phyloP scores from a whole-genome alignment of 768 basidiomycete genomes.

The Pulveroboletus sp. region DNA sequence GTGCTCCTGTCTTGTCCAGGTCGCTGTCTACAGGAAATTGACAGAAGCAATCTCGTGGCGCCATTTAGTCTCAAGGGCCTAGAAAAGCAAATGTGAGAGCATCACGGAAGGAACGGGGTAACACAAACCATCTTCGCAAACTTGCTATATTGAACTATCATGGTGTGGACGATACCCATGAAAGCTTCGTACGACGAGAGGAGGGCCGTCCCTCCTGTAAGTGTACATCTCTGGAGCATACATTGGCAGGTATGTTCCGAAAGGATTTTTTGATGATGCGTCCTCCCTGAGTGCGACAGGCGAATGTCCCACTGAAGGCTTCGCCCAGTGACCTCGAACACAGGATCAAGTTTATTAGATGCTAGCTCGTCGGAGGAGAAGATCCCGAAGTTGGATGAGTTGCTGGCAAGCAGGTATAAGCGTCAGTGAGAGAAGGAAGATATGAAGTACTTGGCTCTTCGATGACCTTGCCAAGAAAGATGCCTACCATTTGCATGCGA shows the following conservation, averaged over 20 bases:
- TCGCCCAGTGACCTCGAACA: conserved; percentile 60
- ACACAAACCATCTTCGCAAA: conserved; percentile 72
- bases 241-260: conserved; percentile 87
- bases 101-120: background rate
- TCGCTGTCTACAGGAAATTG: conserved; percentile 86
- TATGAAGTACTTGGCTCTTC: conserved; percentile 40
- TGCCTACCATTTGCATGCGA: conserved; percentile 71
- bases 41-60: conserved; percentile 63
- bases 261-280: conserved; percentile 84
- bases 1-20: conserved; percentile 81
- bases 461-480: conserved; percentile 52
- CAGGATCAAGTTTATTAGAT: conserved; percentile 84
- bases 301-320: conserved; percentile 83
- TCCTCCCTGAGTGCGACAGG: conserved; percentile 64
- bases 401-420: conserved; percentile 36
- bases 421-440: background rate
- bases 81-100: background rate
- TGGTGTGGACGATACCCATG: conserved; percentile 83
- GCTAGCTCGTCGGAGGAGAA: conserved; percentile 89
- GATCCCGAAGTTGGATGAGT: conserved; percentile 76
- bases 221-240: conserved; percentile 89
- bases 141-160: conserved; percentile 88
- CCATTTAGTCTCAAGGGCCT: conserved; percentile 66
- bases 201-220: conserved; percentile 79
- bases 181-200: conserved; percentile 93